Conservation (phyloP, 164 flowering plant species). For the Dillenia turbinata region DNA sequence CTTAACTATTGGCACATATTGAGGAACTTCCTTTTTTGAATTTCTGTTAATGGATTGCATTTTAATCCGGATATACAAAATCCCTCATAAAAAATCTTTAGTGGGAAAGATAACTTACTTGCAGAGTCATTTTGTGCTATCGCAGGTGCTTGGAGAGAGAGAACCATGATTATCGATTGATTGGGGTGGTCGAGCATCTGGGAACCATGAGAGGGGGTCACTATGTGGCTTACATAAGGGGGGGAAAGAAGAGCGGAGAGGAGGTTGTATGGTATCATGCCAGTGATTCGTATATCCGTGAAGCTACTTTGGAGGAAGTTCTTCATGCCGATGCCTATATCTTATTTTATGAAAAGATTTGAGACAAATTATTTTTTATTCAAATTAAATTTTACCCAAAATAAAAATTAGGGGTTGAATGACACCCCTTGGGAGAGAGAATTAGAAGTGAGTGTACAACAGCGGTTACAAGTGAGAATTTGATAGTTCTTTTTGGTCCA, state of each 20-base stretch:
- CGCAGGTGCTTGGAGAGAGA: slow-evolving; percentile 48
- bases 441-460: too few relatives aligned
- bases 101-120: too few relatives aligned
- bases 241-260: slow-evolving; percentile 18
- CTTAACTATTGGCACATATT: too few relatives aligned
- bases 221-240: slow-evolving; percentile 86
- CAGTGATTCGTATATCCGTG: slow-evolving; percentile 68
- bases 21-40: too few relatives aligned
- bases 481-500: too few relatives aligned
- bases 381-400: too few relatives aligned
- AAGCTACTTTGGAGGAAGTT: slow-evolving; percentile 64
- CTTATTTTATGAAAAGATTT: slow-evolving; percentile 63
- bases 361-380: slow-evolving; percentile 7
- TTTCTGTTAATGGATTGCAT: too few relatives aligned
- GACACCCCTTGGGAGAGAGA: too few relatives aligned
- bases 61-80: too few relatives aligned
- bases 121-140: neutral
- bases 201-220: slow-evolving; percentile 95
- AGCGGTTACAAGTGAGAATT: too few relatives aligned
- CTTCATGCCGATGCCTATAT: slow-evolving; percentile 85
- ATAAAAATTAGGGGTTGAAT: too few relatives aligned
- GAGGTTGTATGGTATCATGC: slow-evolving; percentile 59
- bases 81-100: too few relatives aligned
- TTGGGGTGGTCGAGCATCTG: slow-evolving; percentile 85
- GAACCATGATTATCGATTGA: slow-evolving; percentile 37